Evolutionary conservation across 352 stramenopile genomes (phyloP).

Genomic region (Phytophthora kernoviae): DNA sequence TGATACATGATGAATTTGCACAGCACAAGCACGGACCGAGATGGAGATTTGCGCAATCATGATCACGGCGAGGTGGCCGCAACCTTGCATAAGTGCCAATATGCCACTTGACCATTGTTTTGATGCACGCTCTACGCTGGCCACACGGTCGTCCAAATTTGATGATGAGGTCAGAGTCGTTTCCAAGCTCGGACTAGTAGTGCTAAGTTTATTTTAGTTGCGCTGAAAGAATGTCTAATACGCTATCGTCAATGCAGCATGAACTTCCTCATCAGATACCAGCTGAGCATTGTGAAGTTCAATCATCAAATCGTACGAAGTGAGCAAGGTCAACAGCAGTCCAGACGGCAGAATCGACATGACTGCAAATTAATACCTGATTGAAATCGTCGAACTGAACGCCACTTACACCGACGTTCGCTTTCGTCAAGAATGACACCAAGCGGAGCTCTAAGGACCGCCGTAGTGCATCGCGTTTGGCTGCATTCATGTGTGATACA

Average conservation of each 20-base stretch:
- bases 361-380: slow-evolving; percentile 14
- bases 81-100: slow-evolving; percentile 80
- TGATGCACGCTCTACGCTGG: neutral
- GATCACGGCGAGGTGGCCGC: slow-evolving; percentile 55
- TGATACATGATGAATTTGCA: neutral
- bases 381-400: slow-evolving; percentile 20
- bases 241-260: slow-evolving; percentile 12
- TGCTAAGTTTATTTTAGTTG: slow-evolving; percentile 27
- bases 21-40: slow-evolving; percentile 37
- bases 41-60: slow-evolving; percentile 67
- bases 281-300: slow-evolving; percentile 7
- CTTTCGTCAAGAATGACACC: slow-evolving; percentile 9
- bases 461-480: neutral
- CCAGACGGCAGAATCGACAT: no score
- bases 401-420: neutral
- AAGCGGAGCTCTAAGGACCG: slow-evolving; percentile 19
- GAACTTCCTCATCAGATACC: slow-evolving; percentile 21
- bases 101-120: slow-evolving; percentile 70
- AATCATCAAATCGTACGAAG: neutral
- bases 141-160: slow-evolving; percentile 4
- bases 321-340: no score
- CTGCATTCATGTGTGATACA: slow-evolving; percentile 11
- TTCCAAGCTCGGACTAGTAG: slow-evolving; percentile 19
- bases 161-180: slow-evolving; percentile 14
- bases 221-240: slow-evolving; percentile 9